These are phyloP conservation scores for Eleusine coracana DNA, from an alignment of 176 grass and related monocot genomes.

Conservation along the genomic window DNA sequence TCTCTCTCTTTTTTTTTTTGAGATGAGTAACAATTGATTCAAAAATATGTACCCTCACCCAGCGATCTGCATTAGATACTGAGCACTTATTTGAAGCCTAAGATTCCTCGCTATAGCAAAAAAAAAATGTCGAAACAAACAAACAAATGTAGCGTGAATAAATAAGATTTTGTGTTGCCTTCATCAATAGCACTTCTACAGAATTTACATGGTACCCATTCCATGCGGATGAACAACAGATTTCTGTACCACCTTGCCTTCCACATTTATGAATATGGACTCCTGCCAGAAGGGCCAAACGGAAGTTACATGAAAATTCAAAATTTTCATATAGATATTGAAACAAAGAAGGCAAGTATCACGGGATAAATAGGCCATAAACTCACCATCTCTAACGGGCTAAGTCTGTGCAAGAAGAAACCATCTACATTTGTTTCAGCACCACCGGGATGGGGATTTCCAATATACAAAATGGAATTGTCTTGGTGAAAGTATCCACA, in stretches of 20 bases:
- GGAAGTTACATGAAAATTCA: neutral
- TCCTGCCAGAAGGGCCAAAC: conserved; percentile 26
- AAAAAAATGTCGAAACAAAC: neutral
- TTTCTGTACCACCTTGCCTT: conserved; percentile 52
- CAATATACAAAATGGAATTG: conserved; percentile 35
- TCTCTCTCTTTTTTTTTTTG: no score
- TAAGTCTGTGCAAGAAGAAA: conserved; percentile 48
- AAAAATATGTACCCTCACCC: no score
- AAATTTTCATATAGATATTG: conserved; percentile 8
- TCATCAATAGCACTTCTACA: neutral
- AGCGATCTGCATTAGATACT: neutral
- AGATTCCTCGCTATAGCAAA: neutral
- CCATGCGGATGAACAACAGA: conserved; percentile 22
- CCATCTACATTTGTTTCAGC: conserved; percentile 26
- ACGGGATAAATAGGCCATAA: neutral
- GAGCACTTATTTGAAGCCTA: neutral
- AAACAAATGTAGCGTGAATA: neutral
- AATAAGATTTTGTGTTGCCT: neutral
- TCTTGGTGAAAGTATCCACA: conserved; percentile 40
- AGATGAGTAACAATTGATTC: no score
- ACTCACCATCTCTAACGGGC: conserved; percentile 47
- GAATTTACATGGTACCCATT: conserved; percentile 31
- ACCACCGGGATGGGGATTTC: conserved; percentile 30
- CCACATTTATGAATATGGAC: conserved; percentile 33
- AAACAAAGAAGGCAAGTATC: neutral